phyloP scores from a whole-genome alignment of 331 rosid genomes.

The Quercus phellos region DNA sequence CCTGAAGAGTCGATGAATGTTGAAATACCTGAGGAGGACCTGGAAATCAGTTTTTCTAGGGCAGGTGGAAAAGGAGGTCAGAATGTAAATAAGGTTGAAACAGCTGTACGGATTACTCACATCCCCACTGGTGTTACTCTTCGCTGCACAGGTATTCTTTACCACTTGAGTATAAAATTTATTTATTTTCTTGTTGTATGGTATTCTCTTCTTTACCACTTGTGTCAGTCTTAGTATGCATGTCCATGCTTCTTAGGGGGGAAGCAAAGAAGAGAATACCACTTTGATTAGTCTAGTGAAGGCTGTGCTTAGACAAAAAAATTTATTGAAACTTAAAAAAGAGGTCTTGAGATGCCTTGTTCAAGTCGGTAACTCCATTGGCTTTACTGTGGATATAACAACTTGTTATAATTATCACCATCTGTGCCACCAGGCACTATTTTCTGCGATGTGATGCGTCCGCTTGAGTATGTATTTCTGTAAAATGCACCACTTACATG shows the following conservation, averaged over 20 bases:
- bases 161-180: not conserved
- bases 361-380: no score
- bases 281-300: not conserved
- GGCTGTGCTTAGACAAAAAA: not conserved
- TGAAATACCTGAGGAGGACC: slow-evolving; percentile 92
- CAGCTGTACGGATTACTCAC: slow-evolving; percentile 95
- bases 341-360: not conserved
- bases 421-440: no score
- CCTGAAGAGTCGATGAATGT: slow-evolving; percentile 81
- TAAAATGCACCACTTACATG: no score
- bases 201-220: not conserved
- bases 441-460: no score
- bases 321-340: not conserved
- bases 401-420: no score
- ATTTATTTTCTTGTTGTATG: not conserved
- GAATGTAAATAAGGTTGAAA: slow-evolving; percentile 94
- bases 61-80: slow-evolving; percentile 99
- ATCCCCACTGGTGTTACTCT: slow-evolving; percentile 87
- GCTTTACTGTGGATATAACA: no score
- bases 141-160: slow-evolving; percentile 79
- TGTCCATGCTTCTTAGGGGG: not conserved
- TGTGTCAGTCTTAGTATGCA: no score
- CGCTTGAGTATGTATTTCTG: no score
- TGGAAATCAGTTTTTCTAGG: slow-evolving; percentile 80
- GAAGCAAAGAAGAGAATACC: not conserved